A percentile compares a stretch with the other conserved stretches of the same genome.
These are phyloP conservation scores for Penicillium corylophilum DNA, from an alignment of 2,329 filamentous ascomycete genomes.

Conservation along the genomic window DNA sequence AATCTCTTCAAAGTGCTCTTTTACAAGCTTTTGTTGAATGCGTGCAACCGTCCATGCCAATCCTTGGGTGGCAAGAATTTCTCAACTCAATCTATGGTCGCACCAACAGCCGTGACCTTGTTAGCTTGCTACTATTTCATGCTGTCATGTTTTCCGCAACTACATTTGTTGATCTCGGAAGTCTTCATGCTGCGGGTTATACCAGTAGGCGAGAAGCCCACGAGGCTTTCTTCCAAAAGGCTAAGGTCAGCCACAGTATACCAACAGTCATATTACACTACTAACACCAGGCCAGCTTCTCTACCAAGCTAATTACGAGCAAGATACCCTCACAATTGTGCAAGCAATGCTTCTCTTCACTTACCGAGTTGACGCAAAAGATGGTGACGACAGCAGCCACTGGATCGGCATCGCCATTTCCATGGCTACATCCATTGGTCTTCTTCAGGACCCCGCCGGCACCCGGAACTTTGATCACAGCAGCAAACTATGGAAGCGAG, in stretches of 20 bases:
- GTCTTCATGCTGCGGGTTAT: conserved; percentile 71
- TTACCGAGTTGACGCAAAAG: conserved; percentile 12
- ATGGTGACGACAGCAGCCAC: conserved; percentile 15
- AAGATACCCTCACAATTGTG: conserved; percentile 8
- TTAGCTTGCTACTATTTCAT: conserved; percentile 81
- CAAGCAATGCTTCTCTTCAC: conserved; percentile 15
- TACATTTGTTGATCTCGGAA: conserved; percentile 74
- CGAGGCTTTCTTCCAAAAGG: conserved; percentile 76
- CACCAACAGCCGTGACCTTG: conserved; percentile 57
- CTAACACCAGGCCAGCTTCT: conserved; percentile 5
- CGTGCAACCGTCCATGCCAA: conserved; percentile 83
- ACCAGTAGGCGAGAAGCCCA: conserved; percentile 70
- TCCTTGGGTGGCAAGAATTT: conserved; percentile 63
- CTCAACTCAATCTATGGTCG: conserved; percentile 50
- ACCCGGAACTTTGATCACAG: conserved; percentile 1
- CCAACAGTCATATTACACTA: not conserved
- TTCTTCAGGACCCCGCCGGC: conserved; percentile 9
- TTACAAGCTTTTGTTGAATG: conserved; percentile 76
- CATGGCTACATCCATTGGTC: conserved; percentile 11
- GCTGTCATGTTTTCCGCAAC: conserved; percentile 84
- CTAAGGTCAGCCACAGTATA: conserved; percentile 4
- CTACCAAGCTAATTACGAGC: conserved; percentile 11
- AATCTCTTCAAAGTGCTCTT: conserved; percentile 69
- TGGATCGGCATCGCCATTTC: conserved; percentile 13
- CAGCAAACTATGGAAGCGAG: conserved; percentile 11